Percentiles rank a stretch among this genome's conserved stretches.
phyloP scores from a whole-genome alignment of 352 stramenopile species.

The Pythium aphanidermatum region DNA sequence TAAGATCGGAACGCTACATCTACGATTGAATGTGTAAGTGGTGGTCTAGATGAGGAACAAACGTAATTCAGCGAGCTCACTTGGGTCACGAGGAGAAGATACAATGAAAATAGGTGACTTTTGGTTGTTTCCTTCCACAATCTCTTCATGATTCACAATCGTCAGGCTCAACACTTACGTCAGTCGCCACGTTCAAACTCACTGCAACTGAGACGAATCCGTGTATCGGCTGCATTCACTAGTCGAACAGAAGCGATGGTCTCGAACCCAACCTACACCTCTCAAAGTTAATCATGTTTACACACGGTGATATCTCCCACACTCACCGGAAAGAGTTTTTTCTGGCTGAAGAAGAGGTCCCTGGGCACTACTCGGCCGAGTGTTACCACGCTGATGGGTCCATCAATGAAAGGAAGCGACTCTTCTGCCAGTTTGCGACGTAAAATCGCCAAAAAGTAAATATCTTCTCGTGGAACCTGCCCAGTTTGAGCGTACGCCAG shows the following conservation, averaged over 20 bases:
- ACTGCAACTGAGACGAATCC: constrained; percentile 20
- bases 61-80: constrained; percentile 27
- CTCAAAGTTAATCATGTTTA: neutral
- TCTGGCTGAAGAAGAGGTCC: constrained; percentile 61
- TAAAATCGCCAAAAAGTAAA: constrained; percentile 69
- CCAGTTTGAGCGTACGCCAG: constrained; percentile 28
- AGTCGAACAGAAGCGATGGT: constrained; percentile 8
- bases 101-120: constrained; percentile 78
- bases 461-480: constrained; percentile 48
- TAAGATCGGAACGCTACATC: constrained; percentile 80
- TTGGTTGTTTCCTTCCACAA: constrained; percentile 71
- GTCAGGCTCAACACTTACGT: neutral
- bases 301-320: neutral
- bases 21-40: no score
- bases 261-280: constrained; percentile 17
- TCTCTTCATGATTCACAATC: constrained; percentile 29
- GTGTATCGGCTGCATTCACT: constrained; percentile 6
- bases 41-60: no score
- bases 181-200: no score
- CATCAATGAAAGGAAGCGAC: constrained; percentile 56
- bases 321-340: constrained; percentile 71
- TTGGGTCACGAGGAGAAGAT: constrained; percentile 42
- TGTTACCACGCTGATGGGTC: constrained; percentile 49
- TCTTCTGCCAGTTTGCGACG: constrained; percentile 43
- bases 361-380: constrained; percentile 52